Percentiles rank a stretch among this genome's conserved stretches.
phyloP scores from a whole-genome alignment of 306 rosid species.

The Prunus salicina region DNA sequence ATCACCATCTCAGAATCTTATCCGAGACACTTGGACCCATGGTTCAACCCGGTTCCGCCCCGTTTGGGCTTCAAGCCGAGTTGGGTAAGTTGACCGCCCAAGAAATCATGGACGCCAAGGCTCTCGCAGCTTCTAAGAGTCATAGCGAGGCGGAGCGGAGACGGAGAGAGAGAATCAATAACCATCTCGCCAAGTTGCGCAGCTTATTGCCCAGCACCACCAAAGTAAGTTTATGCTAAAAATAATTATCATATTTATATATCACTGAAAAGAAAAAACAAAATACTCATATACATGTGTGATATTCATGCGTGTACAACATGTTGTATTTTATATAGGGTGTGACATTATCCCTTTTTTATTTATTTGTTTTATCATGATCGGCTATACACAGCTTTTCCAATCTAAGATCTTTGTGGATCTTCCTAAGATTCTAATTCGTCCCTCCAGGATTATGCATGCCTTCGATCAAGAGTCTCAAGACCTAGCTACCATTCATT shows the following conservation, averaged over 20 bases:
- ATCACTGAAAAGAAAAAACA: background rate
- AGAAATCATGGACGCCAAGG: conserved; percentile 93
- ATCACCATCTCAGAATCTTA: conserved; percentile 65
- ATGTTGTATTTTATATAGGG: conserved; percentile 19
- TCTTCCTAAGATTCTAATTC: conserved; percentile 34
- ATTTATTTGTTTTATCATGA: too few relatives aligned
- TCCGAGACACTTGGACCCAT: conserved; percentile 67
- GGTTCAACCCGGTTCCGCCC: conserved; percentile 56
- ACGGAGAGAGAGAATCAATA: conserved; percentile 92
- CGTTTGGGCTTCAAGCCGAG: conserved; percentile 85
- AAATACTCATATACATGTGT: background rate
- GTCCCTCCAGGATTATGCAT: conserved; percentile 16
- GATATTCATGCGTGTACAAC: conserved; percentile 25
- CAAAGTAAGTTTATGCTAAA: conserved; percentile 54
- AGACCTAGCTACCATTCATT: conserved; percentile 1
- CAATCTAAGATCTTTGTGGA: conserved; percentile 10
- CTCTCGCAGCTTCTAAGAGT: conserved; percentile 87
- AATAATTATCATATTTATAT: background rate
- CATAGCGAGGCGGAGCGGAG: conserved; percentile 94
- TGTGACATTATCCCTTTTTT: background rate
- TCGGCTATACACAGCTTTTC: background rate
- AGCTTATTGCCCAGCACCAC: conserved; percentile 88
- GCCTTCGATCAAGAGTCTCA: background rate
- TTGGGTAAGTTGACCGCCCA: conserved; percentile 79
- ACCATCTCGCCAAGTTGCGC: conserved; percentile 84